Evolutionary conservation across 1,284 basidiomycete genomes (phyloP).

Genomic region (Heliocybe sulcata): DNA sequence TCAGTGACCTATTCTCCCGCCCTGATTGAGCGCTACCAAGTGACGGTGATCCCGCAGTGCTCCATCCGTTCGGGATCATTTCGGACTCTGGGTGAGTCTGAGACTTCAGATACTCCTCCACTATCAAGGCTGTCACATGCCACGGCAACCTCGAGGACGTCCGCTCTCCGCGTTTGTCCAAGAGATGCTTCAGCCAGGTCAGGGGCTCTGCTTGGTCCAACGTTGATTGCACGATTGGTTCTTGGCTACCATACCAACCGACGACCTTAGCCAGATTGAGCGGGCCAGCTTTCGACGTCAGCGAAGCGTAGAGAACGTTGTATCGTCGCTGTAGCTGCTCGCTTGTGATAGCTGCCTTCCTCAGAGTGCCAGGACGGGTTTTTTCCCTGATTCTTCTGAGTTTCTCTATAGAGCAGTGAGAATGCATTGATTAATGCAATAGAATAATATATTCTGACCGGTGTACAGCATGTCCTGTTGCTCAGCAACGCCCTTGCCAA

Average conservation of each 20-base stretch:
- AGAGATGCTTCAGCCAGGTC: slow-evolving; percentile 61
- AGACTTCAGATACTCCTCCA: slow-evolving; percentile 52
- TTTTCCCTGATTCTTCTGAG: slow-evolving; percentile 42
- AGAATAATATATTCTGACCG: slow-evolving; percentile 11
- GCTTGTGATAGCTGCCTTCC: slow-evolving; percentile 60
- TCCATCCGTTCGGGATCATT: slow-evolving; percentile 16
- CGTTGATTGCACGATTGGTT: slow-evolving; percentile 32
- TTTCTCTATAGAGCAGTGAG: slow-evolving; percentile 36
- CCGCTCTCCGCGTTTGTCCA: slow-evolving; percentile 34
- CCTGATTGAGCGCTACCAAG: not conserved
- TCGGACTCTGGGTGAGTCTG: slow-evolving; percentile 36
- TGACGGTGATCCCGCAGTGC: not conserved
- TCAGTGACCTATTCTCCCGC: not conserved
- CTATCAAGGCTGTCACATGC: slow-evolving; percentile 59
- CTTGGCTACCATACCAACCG: slow-evolving; percentile 51
- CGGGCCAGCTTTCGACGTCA: slow-evolving; percentile 22
- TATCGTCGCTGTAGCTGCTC: slow-evolving; percentile 63
- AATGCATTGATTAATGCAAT: not conserved
- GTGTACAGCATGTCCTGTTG: slow-evolving; percentile 21
- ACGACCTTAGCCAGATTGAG: slow-evolving; percentile 42
- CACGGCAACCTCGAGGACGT: slow-evolving; percentile 36
- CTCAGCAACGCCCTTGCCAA: slow-evolving; percentile 31
- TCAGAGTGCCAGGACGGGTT: slow-evolving; percentile 43
- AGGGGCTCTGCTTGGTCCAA: slow-evolving; percentile 59
- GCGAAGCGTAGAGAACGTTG: slow-evolving; percentile 35